These are phyloP conservation scores for Candida pseudoglaebosa DNA, from an alignment of 805 yeast genomes.

Conservation along the genomic window DNA sequence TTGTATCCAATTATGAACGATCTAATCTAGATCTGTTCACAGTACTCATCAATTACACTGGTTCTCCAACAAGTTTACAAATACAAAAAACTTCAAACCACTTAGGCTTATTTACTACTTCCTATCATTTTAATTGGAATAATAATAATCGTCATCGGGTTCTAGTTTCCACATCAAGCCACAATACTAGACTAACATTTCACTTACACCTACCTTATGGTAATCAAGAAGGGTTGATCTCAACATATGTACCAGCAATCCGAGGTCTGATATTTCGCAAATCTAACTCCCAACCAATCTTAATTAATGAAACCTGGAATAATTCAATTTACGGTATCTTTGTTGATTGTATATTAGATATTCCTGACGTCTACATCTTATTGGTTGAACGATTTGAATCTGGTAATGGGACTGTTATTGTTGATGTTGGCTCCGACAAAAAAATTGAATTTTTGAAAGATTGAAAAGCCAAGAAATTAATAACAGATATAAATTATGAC, in stretches of 20 bases:
- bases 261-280: conserved; percentile 42
- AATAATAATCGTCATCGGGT: conserved; percentile 36
- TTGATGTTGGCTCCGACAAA: conserved; percentile 33
- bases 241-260: conserved; percentile 29
- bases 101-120: conserved; percentile 7
- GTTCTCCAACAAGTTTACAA: conserved; percentile 7
- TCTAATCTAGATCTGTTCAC: conserved; percentile 24
- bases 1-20: conserved; percentile 45
- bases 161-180: conserved; percentile 18
- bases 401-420: conserved; percentile 37
- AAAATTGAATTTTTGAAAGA: conserved; percentile 7
- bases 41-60: conserved; percentile 20
- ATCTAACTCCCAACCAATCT: conserved; percentile 23
- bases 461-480: background rate
- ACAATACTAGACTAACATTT: conserved; percentile 19
- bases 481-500: too few species aligned
- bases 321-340: conserved; percentile 44
- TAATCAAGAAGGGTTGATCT: background rate
- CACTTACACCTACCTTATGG: conserved; percentile 34
- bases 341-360: conserved; percentile 23
- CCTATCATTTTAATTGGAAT: conserved; percentile 31
- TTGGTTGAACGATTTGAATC: conserved; percentile 48
- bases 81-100: conserved; percentile 5
- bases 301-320: conserved; percentile 36
- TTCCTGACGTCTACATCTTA: conserved; percentile 31